These are phyloP conservation scores for Letharia columbiana DNA, from an alignment of 495 filamentous ascomycete species.

Conservation along the genomic window DNA sequence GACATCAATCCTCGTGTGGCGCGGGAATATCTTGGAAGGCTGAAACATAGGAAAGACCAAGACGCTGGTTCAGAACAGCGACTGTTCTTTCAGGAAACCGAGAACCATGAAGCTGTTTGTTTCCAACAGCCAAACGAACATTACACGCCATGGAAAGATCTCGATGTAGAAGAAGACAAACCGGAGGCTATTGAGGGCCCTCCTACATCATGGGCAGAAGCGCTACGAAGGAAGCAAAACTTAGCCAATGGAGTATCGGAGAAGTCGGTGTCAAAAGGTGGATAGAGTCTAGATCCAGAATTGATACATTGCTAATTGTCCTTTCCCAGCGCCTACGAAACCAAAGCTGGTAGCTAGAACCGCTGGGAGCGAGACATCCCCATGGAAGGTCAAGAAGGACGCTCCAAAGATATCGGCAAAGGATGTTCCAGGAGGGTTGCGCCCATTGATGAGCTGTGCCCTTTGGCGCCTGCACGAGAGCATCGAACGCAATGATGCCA, in stretches of 20 bases:
- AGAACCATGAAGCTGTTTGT: slow-evolving; percentile 20
- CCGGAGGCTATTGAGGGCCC: slow-evolving; percentile 13
- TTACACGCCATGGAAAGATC: slow-evolving; percentile 25
- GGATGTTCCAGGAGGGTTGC: slow-evolving; percentile 19
- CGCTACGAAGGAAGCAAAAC: slow-evolving; percentile 23
- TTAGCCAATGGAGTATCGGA: slow-evolving; percentile 15
- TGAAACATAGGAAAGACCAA: slow-evolving; percentile 20
- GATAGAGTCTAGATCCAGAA: background rate
- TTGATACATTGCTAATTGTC: background rate
- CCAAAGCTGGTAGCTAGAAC: slow-evolving; percentile 23
- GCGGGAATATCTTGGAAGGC: slow-evolving; percentile 21
- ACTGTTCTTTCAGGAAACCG: slow-evolving; percentile 16
- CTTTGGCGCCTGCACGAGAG: slow-evolving; percentile 26
- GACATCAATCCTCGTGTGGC: slow-evolving; percentile 25
- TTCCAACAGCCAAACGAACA: slow-evolving; percentile 22
- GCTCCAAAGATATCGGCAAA: slow-evolving; percentile 22
- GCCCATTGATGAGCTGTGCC: slow-evolving; percentile 23
- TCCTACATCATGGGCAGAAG: slow-evolving; percentile 22
- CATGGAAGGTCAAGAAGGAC: slow-evolving; percentile 25
- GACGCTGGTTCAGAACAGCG: slow-evolving; percentile 13
- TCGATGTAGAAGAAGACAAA: slow-evolving; percentile 23
- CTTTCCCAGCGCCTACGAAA: slow-evolving; percentile 21
- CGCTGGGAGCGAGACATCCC: slow-evolving; percentile 16
- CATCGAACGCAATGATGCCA: slow-evolving; percentile 21
- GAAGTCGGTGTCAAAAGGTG: slow-evolving; percentile 18